These are phyloP conservation scores for Exophiala sp. DNA, from an alignment of 2,329 filamentous ascomycete species.

Conservation along the genomic window DNA sequence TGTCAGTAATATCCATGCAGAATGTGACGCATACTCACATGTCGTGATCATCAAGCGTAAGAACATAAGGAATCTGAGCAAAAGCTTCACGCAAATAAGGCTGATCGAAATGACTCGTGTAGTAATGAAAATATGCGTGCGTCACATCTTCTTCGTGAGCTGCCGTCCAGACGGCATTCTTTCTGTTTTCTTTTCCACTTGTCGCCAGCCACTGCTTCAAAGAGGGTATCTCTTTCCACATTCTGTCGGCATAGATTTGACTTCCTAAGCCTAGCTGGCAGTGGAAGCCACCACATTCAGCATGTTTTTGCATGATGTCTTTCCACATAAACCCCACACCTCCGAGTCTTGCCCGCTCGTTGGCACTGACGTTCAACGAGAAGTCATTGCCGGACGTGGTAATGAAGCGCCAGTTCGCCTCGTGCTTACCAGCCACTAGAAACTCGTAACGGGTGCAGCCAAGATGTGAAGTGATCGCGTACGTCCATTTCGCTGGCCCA, in stretches of 20 bases:
- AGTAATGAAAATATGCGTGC: conserved; percentile 98
- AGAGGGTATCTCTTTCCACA: conserved; percentile 94
- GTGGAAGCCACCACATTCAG: conserved; percentile 94
- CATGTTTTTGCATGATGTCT: conserved; percentile 94
- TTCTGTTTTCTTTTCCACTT: conserved; percentile 88
- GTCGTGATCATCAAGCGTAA: conserved; percentile 94
- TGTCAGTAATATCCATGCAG: neutral
- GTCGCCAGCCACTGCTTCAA: conserved; percentile 94
- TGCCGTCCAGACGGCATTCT: conserved; percentile 86
- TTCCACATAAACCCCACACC: conserved; percentile 98
- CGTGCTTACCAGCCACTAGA: conserved; percentile 81
- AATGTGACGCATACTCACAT: conserved; percentile 65
- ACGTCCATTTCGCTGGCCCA: conserved; percentile 83
- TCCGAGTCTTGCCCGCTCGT: conserved; percentile 79
- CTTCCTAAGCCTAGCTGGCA: conserved; percentile 87
- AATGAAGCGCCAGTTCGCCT: conserved; percentile 93
- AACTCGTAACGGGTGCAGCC: conserved; percentile 99
- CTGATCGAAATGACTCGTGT: conserved; percentile 97
- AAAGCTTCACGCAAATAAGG: conserved; percentile 91
- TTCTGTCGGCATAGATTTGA: conserved; percentile 89
- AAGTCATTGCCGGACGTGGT: conserved; percentile 97
- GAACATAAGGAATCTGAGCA: conserved; percentile 90
- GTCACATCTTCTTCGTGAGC: conserved; percentile 92
- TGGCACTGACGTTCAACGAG: conserved; percentile 77
- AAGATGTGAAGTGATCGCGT: conserved; percentile 92